Base-by-base conservation (phyloP, 2,329 filamentous ascomycete genomes). In the Arthrobotrys pseudoclavata region DNA sequence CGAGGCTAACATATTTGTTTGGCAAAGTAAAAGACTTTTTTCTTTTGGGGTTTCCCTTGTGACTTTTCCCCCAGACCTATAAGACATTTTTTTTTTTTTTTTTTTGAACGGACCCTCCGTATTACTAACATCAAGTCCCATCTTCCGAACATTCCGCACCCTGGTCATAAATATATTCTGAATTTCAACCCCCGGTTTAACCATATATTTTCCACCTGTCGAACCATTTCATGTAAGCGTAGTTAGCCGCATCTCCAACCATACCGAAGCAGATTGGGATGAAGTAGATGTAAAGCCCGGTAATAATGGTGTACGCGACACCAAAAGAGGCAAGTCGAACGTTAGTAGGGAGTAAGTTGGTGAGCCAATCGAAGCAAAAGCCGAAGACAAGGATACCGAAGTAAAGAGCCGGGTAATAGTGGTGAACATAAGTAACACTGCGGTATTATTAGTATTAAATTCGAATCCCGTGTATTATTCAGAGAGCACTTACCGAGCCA, bases 351-450 rank as follows among this genome's bases (percentile, higher is more conserved):
- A 82, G 53, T 61, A 78, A 76, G 82, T 88, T 88, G 80, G 87
- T 87, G 80, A 92, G 86, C 81, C 88, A 90, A 80, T 90, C 88
- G 55, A 93, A 89, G 79, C 91, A 86, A 87, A 99, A 99, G 67
- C 94, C 95, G 79, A 94, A 89, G 15, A 89, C 89, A 53, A 99
- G 86, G 80, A 99, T 97, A 81, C 96, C 94, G 84, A 98, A 99
- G 87, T 98, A 99, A 10, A 99, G 89, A 9, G 96, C 96, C 10
- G 96, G 96, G 84, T 98, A 99, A 87, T 99, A 99, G 86, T 99
- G 96, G 84, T 99, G 96, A 68, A 99, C 96, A 83, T 99, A 99
- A 15, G 96, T 99, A 78, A 99, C 96, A 87, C 96, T 80, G 55
- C 31, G 48, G n/a, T 7, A 48, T 34, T 31, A 45, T 78, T 60